Percentiles rank a stretch among this genome's conserved stretches.
Conservation (phyloP, 805 yeast species). For the Lachancea sp. region DNA sequence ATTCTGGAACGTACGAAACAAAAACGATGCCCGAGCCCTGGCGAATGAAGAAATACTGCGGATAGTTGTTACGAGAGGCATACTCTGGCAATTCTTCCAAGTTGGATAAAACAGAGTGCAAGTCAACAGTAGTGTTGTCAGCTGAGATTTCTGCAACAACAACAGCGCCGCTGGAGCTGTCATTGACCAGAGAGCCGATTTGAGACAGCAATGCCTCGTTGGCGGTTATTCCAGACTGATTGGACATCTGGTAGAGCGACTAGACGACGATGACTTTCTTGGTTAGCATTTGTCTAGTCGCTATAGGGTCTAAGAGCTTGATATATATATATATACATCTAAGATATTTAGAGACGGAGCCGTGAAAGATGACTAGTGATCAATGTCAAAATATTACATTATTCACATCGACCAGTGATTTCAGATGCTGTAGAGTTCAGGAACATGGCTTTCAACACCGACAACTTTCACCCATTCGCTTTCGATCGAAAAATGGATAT, state of each 20-base stretch:
- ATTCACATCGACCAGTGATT: too few relatives aligned
- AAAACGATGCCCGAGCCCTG: conserved; percentile 37
- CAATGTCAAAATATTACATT: too few relatives aligned
- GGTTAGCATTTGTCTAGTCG: too few relatives aligned
- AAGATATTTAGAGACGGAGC: too few relatives aligned
- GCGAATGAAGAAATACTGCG: conserved; percentile 47
- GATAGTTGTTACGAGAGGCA: conserved; percentile 31
- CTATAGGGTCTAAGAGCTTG: too few relatives aligned
- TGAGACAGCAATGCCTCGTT: conserved; percentile 21
- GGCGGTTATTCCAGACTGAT: conserved; percentile 54
- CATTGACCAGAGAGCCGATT: conserved; percentile 10
- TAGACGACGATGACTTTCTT: too few relatives aligned
- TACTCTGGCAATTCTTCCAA: conserved; percentile 37
- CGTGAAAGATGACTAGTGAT: too few relatives aligned
- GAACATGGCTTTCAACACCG: too few relatives aligned
- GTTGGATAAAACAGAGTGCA: conserved; percentile 19
- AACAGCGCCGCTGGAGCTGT: conserved; percentile 4
- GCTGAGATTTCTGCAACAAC: conserved; percentile 22
- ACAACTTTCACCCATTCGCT: too few relatives aligned
- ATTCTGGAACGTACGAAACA: conserved; percentile 81
- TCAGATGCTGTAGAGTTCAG: too few relatives aligned
- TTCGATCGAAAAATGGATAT: too few relatives aligned
- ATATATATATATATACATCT: too few relatives aligned
- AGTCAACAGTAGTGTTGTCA: conserved; percentile 20
- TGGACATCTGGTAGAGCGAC: conserved; percentile 42